Percentiles rank a stretch among this genome's conserved stretches.
Evolutionary conservation across 345 rosid species (phyloP).

Genomic region (Linum trigynum): DNA sequence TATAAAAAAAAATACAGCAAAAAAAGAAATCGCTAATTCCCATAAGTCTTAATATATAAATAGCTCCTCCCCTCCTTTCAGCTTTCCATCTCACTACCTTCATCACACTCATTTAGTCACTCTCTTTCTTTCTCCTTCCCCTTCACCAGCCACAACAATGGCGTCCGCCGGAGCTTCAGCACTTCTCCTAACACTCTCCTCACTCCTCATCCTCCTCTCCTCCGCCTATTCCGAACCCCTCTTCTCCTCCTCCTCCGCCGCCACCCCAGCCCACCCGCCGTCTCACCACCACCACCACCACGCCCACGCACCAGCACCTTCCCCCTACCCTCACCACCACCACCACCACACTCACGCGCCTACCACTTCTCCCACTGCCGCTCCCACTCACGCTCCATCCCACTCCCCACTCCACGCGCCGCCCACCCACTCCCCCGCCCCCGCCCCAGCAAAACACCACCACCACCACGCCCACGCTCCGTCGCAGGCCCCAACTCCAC

Average conservation of each 20-base stretch:
- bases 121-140: background rate
- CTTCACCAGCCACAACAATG: conserved; percentile 15
- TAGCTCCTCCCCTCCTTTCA: background rate
- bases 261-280: conserved; percentile 5
- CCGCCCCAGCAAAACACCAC: conserved; percentile 5
- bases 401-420: conserved; percentile 15
- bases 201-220: conserved; percentile 11
- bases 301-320: conserved; percentile 25
- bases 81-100: background rate
- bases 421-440: conserved; percentile 5
- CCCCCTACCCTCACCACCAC: conserved; percentile 10
- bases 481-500: conserved; percentile 12
- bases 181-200: conserved; percentile 18
- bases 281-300: conserved; percentile 18
- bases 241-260: conserved; percentile 22
- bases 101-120: background rate
- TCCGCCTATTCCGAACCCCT: background rate
- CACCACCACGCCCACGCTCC: conserved; percentile 15
- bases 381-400: conserved; percentile 14
- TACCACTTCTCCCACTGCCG: background rate
- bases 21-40: conserved; percentile 21
- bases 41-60: conserved; percentile 21
- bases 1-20: conserved; percentile 18
- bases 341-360: conserved; percentile 30
- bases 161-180: conserved; percentile 26